Evolutionary conservation across 1,139 yeast genomes (phyloP).

Genomic region (Chernovozyma sophiae-reginae): DNA sequence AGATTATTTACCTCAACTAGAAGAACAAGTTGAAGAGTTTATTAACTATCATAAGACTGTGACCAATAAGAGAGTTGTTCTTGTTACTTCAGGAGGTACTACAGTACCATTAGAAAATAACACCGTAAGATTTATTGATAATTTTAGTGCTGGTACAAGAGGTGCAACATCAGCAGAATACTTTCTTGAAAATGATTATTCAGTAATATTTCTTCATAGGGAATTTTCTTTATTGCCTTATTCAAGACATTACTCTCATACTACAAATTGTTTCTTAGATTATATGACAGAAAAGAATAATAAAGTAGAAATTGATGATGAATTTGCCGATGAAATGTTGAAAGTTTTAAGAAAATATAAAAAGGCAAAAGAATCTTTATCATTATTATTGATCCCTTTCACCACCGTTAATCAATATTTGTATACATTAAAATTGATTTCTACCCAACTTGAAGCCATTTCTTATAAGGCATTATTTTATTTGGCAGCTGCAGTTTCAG

Average conservation of each 20-base stretch:
- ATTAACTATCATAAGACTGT: conserved; percentile 41
- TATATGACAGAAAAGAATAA: conserved; percentile 60
- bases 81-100: conserved; percentile 97
- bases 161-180: conserved; percentile 96
- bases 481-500: conserved; percentile 97
- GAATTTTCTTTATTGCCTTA: conserved; percentile 90
- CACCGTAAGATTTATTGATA: conserved; percentile 93
- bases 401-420: conserved; percentile 94
- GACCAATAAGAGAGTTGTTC: conserved; percentile 53
- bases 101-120: conserved; percentile 96
- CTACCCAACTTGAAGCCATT: conserved; percentile 52
- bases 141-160: conserved; percentile 95
- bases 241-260: conserved; percentile 82
- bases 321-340: conserved; percentile 61
- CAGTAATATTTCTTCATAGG: conserved; percentile 87
- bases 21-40: conserved; percentile 54
- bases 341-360: conserved; percentile 64
- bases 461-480: conserved; percentile 66
- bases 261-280: conserved; percentile 82
- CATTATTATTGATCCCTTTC: conserved; percentile 73
- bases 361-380: conserved; percentile 52
- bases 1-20: conserved; percentile 59
- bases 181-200: conserved; percentile 78
- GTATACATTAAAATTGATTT: conserved; percentile 70
- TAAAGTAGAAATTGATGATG: conserved; percentile 54